phyloP scores from a whole-genome alignment of 2,329 filamentous ascomycete genomes.

The Fusarium mangiferae region DNA sequence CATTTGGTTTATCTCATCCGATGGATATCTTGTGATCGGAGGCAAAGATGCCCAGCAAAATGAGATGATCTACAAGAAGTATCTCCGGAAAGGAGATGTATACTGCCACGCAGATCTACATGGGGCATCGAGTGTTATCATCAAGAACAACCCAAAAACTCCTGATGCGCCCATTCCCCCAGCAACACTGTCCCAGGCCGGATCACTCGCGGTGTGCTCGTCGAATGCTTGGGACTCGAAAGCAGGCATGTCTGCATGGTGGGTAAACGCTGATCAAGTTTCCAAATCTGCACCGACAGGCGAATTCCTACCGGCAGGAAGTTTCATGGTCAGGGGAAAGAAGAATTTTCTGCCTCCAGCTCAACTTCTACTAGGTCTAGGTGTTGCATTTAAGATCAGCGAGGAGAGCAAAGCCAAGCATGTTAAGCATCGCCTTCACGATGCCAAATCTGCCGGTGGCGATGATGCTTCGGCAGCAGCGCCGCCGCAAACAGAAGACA shows the following conservation, averaged over 20 bases:
- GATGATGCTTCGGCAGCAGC: slow-evolving; percentile 17
- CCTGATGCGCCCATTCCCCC: slow-evolving; percentile 90
- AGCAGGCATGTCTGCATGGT: slow-evolving; percentile 94
- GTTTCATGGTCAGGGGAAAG: slow-evolving; percentile 83
- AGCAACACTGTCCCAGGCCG: slow-evolving; percentile 90
- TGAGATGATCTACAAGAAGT: slow-evolving; percentile 88
- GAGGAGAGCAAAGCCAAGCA: slow-evolving; percentile 87
- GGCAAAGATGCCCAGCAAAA: slow-evolving; percentile 90
- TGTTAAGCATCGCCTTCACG: slow-evolving; percentile 69
- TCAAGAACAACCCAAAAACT: slow-evolving; percentile 85
- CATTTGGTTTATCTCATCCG: slow-evolving; percentile 92
- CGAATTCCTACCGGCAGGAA: slow-evolving; percentile 81
- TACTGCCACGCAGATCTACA: slow-evolving; percentile 92
- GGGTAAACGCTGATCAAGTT: slow-evolving; percentile 91
- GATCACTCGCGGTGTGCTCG: slow-evolving; percentile 83
- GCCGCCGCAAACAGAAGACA: slow-evolving; percentile 42
- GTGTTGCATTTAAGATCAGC: slow-evolving; percentile 86
- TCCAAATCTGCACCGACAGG: slow-evolving; percentile 84
- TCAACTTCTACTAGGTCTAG: slow-evolving; percentile 87
- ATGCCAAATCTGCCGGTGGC: slow-evolving; percentile 35
- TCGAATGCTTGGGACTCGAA: slow-evolving; percentile 97
- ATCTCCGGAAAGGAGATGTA: slow-evolving; percentile 88
- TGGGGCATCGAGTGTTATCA: slow-evolving; percentile 84
- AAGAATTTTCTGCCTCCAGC: slow-evolving; percentile 93
- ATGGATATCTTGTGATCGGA: slow-evolving; percentile 91